phyloP scores from a whole-genome alignment of 495 filamentous ascomycete species.

The Geoglossum glabrum region DNA sequence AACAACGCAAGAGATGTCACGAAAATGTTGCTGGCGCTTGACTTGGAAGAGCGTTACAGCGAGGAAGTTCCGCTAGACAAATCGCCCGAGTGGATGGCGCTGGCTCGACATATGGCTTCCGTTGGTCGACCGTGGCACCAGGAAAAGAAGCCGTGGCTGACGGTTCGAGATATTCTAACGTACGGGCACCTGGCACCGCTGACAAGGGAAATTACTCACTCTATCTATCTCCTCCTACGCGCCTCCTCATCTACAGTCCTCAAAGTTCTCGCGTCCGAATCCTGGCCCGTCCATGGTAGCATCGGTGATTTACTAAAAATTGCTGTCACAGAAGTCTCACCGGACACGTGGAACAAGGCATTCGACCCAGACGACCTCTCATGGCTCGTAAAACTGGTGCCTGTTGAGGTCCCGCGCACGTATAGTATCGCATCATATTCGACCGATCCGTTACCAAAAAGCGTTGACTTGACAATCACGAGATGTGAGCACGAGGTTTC shows the following conservation, averaged over 20 bases:
- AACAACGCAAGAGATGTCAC: constrained; percentile 28
- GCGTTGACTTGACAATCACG: constrained; percentile 26
- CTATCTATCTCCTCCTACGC: constrained; percentile 16
- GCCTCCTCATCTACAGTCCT: constrained; percentile 28
- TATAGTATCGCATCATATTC: constrained; percentile 29
- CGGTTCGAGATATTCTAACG: constrained; percentile 27
- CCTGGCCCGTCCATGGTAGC: constrained; percentile 27
- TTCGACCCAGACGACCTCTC: constrained; percentile 20
- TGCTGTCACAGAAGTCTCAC: constrained; percentile 24
- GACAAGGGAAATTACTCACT: constrained; percentile 24
- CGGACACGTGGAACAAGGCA: constrained; percentile 27
- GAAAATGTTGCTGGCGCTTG: constrained; percentile 26
- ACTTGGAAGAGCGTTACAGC: constrained; percentile 17
- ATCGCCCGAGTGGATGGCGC: constrained; percentile 22
- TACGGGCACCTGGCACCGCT: constrained; percentile 27
- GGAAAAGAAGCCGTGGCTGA: constrained; percentile 15
- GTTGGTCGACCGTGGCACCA: not conserved
- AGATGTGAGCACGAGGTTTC: constrained; percentile 27
- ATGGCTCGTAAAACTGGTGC: constrained; percentile 26
- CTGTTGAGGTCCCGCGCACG: constrained; percentile 27
- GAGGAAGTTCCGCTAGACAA: constrained; percentile 19
- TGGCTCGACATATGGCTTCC: constrained; percentile 22
- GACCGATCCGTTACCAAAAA: constrained; percentile 26
- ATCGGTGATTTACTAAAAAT: constrained; percentile 26
- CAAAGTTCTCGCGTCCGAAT: constrained; percentile 25